These are phyloP conservation scores for Mycena amicta DNA, from an alignment of 768 basidiomycete species.

Conservation along the genomic window DNA sequence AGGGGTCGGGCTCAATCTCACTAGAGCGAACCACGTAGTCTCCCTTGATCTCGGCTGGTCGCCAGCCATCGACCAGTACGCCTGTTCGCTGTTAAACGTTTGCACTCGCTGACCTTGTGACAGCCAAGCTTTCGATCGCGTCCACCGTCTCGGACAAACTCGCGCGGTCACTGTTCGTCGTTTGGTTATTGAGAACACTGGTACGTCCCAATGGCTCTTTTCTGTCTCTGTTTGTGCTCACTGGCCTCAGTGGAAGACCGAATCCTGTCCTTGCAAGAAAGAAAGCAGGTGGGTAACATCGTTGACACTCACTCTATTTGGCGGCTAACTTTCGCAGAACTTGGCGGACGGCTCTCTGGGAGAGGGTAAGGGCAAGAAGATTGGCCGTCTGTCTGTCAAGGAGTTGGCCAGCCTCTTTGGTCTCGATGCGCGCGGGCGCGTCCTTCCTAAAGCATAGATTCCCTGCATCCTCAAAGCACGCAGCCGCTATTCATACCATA, in stretches of 20 bases:
- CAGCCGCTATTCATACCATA: too few relatives aligned
- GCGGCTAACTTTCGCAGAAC: too few relatives aligned
- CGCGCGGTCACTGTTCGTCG: conserved; percentile 55
- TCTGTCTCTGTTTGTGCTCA: neutral
- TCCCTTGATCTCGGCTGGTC: conserved; percentile 68
- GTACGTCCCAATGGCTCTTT: neutral
- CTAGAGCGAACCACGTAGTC: conserved; percentile 65
- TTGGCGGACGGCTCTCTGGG: conserved; percentile 65
- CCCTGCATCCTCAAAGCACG: too few relatives aligned
- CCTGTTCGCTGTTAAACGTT: neutral
- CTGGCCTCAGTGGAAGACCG: conserved; percentile 57
- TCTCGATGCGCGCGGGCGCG: conserved; percentile 40
- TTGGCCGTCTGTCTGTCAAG: conserved; percentile 54
- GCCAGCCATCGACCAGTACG: conserved; percentile 51
- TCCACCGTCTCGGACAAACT: conserved; percentile 60
- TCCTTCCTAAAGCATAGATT: conserved; percentile 24
- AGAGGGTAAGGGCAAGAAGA: conserved; percentile 62
- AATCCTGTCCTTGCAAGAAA: conserved; percentile 64
- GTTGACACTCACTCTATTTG: too few relatives aligned
- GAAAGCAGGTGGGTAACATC: too few relatives aligned
- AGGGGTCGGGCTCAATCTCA: conserved; percentile 59
- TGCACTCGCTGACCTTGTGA: conserved; percentile 29
- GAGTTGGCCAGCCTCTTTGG: conserved; percentile 55
- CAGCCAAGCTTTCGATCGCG: conserved; percentile 18
- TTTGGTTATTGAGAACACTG: conserved; percentile 57